Evolutionary conservation across 78 protist species (phyloP), one percentile per base, ranked within the genome.

Genomic region (Dictyostelium discoideum): DNA sequence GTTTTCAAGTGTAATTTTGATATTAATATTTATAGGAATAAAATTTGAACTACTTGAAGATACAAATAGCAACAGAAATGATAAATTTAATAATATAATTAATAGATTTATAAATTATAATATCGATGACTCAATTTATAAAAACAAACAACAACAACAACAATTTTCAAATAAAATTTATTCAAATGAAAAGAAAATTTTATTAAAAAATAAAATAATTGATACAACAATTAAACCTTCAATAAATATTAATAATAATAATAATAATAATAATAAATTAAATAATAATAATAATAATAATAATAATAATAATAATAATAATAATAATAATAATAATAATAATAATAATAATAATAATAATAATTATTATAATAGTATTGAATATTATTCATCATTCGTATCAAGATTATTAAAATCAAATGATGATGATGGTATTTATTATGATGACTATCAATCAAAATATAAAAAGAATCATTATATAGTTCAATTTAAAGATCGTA

Each of bases 321-420:
- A 60, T 60, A 20, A 60, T 60, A 20, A 20, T 60, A 60, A 60
- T 20, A 60, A 60, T 60, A 20, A 60, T 6, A 60, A 60, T n/a
- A n/a, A n/a, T 24, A 65, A 22, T 77, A 39, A 29, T 40, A 37
- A 39, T 8, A 65, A 65, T 7, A 65, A 32, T 32, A 32, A 32
- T 32, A 32, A 69, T 24, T 26, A 26, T 2, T 10, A 3, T 26
- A 14, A 10, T 69, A 24, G 11, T 69, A 10, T 22, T 24, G 76
- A 26, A 11, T 69, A 69, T 3, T 69, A 40, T 78, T 29, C 60
- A 22, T 40, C 60, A n/a, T 78, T 29, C 44, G 40, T 26, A 2
- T 81, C 85, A 18, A 81, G 85, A 81, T 40, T 81, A n/a, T 48
- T 81, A 81, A 44, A 48, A 6, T 88, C 83, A 22, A 60, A 78